Evolutionary conservation across 768 basidiomycete genomes (phyloP).

Genomic region (Phylloporus sp.): DNA sequence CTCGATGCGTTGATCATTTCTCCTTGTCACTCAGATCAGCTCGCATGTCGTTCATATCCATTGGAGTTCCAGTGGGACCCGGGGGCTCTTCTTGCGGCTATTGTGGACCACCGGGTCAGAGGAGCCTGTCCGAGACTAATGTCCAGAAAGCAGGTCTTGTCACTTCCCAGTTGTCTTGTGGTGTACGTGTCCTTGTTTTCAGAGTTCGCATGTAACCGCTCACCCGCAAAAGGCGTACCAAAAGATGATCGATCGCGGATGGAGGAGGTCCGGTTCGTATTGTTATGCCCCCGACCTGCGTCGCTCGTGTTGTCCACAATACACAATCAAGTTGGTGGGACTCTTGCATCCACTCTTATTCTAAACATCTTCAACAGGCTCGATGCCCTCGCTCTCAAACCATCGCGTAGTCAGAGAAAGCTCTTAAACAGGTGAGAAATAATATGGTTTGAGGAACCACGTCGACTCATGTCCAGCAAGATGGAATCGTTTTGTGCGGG

Average conservation of each 20-base stretch:
- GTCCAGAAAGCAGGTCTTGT: conserved; percentile 46
- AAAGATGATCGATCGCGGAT: conserved; percentile 78
- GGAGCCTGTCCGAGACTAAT: conserved; percentile 40
- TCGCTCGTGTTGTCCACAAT: conserved; percentile 86
- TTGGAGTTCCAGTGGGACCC: conserved; percentile 25
- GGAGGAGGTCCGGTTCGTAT: conserved; percentile 79
- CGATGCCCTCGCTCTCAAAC: conserved; percentile 61
- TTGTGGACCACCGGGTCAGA: conserved; percentile 52
- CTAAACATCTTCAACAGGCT: conserved; percentile 43
- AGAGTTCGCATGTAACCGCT: neutral
- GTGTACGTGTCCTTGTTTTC: conserved; percentile 31
- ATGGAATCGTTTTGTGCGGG: conserved; percentile 68
- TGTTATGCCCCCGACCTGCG: conserved; percentile 87
- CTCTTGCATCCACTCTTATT: conserved; percentile 6
- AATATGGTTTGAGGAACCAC: neutral
- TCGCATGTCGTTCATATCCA: conserved; percentile 25
- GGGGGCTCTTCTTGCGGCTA: conserved; percentile 58
- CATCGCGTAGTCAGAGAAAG: conserved; percentile 73
- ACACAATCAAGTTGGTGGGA: conserved; percentile 76
- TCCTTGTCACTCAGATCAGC: neutral
- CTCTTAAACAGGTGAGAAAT: conserved; percentile 58
- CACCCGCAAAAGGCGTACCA: conserved; percentile 59
- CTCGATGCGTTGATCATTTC: neutral
- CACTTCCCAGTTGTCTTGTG: conserved; percentile 51
- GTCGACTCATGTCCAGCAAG: conserved; percentile 32